phyloP scores from a whole-genome alignment of 2,329 filamentous ascomycete species.

The Corynespora cassiicola region DNA sequence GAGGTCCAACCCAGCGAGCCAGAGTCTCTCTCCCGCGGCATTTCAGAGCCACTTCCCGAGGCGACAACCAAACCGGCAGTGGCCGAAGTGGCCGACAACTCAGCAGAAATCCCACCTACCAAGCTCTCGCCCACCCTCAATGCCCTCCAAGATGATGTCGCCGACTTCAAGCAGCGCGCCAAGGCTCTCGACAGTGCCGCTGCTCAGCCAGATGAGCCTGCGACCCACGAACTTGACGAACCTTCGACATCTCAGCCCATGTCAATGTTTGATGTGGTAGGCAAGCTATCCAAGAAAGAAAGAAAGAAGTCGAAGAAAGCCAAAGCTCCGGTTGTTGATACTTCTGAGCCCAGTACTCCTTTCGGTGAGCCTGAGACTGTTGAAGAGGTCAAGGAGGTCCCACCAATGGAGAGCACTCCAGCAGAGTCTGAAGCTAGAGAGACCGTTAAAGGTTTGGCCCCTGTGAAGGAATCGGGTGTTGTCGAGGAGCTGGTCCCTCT shows the following conservation, averaged over 20 bases:
- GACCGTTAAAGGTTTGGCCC: too few relatives aligned
- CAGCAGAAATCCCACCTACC: not conserved
- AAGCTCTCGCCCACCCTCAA: conserved; percentile 31
- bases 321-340: conserved; percentile 21
- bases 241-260: conserved; percentile 16
- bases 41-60: conserved; percentile 6
- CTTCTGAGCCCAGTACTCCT: conserved; percentile 29
- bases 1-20: not conserved
- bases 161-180: conserved; percentile 32
- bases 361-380: conserved; percentile 17
- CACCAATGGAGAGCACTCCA: too few relatives aligned
- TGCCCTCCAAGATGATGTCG: conserved; percentile 31
- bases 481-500: too few relatives aligned
- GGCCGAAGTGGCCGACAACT: not conserved
- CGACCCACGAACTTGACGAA: conserved; percentile 10
- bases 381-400: conserved; percentile 26
- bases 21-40: conserved; percentile 3
- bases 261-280: conserved; percentile 35
- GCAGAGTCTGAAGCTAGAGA: too few relatives aligned
- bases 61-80: conserved; percentile 1
- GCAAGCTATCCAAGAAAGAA: conserved; percentile 34
- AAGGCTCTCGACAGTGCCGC: conserved; percentile 31
- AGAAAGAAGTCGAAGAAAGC: conserved; percentile 35
- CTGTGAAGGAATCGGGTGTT: too few relatives aligned
- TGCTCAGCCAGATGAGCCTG: conserved; percentile 10